Percentiles rank a stretch among this genome's conserved stretches.
phyloP scores from a whole-genome alignment of 805 yeast species.

The Yarrowia sp. region DNA sequence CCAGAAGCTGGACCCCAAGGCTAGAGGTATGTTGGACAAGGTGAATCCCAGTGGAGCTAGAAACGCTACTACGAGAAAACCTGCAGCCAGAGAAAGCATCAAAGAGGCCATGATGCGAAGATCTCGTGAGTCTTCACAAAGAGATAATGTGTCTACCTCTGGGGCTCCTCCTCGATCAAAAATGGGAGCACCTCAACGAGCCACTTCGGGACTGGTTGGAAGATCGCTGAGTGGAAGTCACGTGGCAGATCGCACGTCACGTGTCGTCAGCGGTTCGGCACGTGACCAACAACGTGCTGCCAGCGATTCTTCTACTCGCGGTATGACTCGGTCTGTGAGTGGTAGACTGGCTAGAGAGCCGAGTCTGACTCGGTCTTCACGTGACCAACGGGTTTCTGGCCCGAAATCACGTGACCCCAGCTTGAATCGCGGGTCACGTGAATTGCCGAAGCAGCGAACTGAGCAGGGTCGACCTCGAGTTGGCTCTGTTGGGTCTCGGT shows the following conservation, averaged over 20 bases:
- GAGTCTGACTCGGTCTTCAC: neutral
- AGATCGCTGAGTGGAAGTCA: conserved; percentile 3
- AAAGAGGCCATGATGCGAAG: neutral
- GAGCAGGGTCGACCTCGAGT: neutral
- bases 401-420: neutral
- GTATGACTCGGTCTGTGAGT: neutral
- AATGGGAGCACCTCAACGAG: conserved; percentile 10
- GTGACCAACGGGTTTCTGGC: neutral
- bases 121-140: conserved; percentile 1
- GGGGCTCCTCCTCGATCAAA: neutral
- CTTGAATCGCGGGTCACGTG: neutral
- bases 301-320: neutral
- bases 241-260: neutral
- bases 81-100: neutral
- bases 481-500: neutral
- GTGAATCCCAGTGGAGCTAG: neutral
- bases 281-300: neutral
- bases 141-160: neutral
- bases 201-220: neutral
- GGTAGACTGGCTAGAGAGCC: neutral
- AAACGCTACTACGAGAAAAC: neutral
- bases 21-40: neutral
- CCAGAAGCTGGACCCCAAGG: conserved; percentile 28
- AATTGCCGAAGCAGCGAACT: neutral
- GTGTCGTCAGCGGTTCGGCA: neutral